Base-by-base conservation (phyloP, 2,329 filamentous ascomycete genomes). In the Huntiella bhutanensis region DNA sequence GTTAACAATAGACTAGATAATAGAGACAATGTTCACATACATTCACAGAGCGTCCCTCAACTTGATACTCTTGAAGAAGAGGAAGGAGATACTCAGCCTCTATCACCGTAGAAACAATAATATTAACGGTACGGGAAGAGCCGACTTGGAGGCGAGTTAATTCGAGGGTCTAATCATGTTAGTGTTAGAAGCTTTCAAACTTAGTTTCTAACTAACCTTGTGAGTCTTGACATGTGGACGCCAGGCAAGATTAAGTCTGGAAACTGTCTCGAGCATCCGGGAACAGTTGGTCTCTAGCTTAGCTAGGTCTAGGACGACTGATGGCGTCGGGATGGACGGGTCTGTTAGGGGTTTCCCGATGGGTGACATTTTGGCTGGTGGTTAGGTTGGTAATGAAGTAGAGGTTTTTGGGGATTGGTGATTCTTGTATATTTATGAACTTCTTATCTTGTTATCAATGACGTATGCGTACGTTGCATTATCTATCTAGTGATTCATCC, bases 171-270 rank as follows among this genome's bases (percentile, higher is more conserved):
- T 81, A 37, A 17, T 5, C 2, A 8, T 10, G 22, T 28, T 22
- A 28, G 12, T 37, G 7, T 11, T 38, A n/a, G 17, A 11, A 22
- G 17, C 17, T 10, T 10, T 41, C 6, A 10, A 17, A 15, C 3
- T 2, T 11, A 22, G 19, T 6, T 16, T 17, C 3, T 5, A 33
- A 33, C 36, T 47, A 60, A 79, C 80, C 65, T 91, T 91, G 59
- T 91, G 83, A 16, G 81, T 86, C 62, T 91, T 91, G 50, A 88
- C 75, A 58, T 91, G 83, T 1, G 80, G 77, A 49, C 83, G 67
- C 64, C 84, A 88, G 5, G 68, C 70, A 17, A 87, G 65, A 0
- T 68, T 65, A 11, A 87, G 61, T 43, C 62, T 61, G 36, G 68
- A 58, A 11, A 71, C 69, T 0, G 80, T 72, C 10, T 75, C 64